These are phyloP conservation scores for Kokia cookei DNA, from an alignment of 441 rosid genomes.

Conservation along the genomic window DNA sequence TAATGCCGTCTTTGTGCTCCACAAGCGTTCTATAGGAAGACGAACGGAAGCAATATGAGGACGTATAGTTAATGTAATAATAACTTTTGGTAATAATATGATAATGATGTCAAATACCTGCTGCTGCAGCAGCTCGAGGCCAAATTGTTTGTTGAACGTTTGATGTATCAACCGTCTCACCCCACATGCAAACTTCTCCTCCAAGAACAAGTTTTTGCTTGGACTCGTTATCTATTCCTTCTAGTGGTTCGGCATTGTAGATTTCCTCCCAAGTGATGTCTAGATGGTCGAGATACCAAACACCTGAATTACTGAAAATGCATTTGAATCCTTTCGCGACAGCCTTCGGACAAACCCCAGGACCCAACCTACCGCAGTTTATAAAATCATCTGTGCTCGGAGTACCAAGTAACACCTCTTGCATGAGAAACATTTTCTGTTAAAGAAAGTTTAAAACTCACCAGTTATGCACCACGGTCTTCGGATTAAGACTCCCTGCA, in stretches of 20 bases:
- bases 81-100: neutral
- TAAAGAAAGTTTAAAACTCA: slow-evolving; percentile 23
- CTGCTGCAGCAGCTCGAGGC: slow-evolving; percentile 97
- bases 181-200: slow-evolving; percentile 99
- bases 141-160: slow-evolving; percentile 82
- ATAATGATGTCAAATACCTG: slow-evolving; percentile 42
- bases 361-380: slow-evolving; percentile 49
- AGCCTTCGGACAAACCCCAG: slow-evolving; percentile 73
- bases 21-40: slow-evolving; percentile 52
- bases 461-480: slow-evolving; percentile 84
- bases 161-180: slow-evolving; percentile 83
- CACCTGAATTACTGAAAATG: slow-evolving; percentile 84
- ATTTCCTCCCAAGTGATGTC: slow-evolving; percentile 78
- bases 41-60: neutral
- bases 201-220: slow-evolving; percentile 72
- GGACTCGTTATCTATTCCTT: slow-evolving; percentile 52
- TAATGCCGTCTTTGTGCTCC: slow-evolving; percentile 62
- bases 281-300: slow-evolving; percentile 92
- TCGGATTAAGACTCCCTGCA: slow-evolving; percentile 54
- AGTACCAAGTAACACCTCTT: neutral
- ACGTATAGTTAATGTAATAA: slow-evolving; percentile 37
- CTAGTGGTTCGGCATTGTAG: slow-evolving; percentile 72
- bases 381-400: neutral
- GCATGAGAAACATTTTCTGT: neutral
- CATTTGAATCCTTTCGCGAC: slow-evolving; percentile 85